Base-by-base conservation (phyloP, 2,329 filamentous ascomycete genomes). In the Paracoccidioides brasiliensis region DNA sequence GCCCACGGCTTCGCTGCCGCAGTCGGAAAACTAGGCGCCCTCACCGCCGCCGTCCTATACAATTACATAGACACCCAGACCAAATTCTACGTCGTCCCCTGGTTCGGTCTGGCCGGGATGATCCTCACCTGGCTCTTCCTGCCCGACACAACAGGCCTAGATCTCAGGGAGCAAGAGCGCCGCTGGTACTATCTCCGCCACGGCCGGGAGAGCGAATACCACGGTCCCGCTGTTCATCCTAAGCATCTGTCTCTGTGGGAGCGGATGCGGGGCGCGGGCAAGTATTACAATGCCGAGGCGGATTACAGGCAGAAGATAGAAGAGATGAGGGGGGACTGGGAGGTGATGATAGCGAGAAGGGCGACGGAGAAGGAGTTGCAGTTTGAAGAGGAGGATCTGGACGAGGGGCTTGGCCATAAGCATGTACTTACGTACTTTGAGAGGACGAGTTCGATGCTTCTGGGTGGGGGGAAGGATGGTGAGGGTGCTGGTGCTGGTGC, bases 1-100 rank as follows among this genome's bases (percentile, higher is more conserved):
- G 91, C 91, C 53, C 91, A 97, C 77, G 91, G 91, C 56, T 88
- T 96, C 74, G 90, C 88, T n/a, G 91, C 91, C 60, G 91, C 90
- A 56, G 78, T 86, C 55, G 91, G 91, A 67, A 97, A 97, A 74
- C 74, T 87, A 0, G 91, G 91, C 61, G 91, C 91, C 40, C 82
- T 97, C 22, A 78, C 89, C 42, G 90, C 91, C 35, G 85, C 89
- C 0, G 83, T 97, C 3, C 76, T 96, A 50, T 96, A 95, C 83
- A 94, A 91, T 79, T 96, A 96, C 78, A 95, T 96, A 71, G 80
- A 82, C 70, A 85, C 81, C 1, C 82, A 85, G 69, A 85, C 80
- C 59, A 93, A 91, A 70, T 96, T 96, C 76, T 84, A 90, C 70
- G 83, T 96, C 45, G 89, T 96, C 1, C 90, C 91, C 22, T 96